Base-by-base conservation (phyloP, 2,329 filamentous ascomycete genomes). In the Catunica adiposa region DNA sequence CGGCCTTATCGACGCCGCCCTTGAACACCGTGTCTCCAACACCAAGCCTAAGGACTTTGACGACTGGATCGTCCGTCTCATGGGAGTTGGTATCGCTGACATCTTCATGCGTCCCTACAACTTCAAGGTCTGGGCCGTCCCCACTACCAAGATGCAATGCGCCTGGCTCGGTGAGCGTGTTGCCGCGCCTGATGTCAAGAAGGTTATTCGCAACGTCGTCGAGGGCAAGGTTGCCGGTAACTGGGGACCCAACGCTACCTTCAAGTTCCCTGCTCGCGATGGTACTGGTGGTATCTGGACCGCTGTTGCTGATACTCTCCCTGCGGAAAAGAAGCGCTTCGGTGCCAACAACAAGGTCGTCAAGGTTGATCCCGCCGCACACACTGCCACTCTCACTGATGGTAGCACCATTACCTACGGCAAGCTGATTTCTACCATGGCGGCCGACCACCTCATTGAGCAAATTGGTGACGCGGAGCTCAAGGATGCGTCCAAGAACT, bases 61-160 rank as follows among this genome's bases (percentile, higher is more conserved):
- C 67, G 89, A 98, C 76, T 97, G 89, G 89, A 97, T 97, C 66
- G 69, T 97, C 64, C 83, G 92, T 65, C 94, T 85, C 75, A 89
- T 85, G 73, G 92, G 92, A 65, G 74, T 80, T 64, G 90, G 90
- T 64, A 78, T 98, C 65, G 90, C 89, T 62, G 82, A 98, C 69
- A 78, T 90, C 64, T 98, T 98, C 80, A 98, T 98, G 92, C 80
- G 92, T 65, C 92, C 92, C 55, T 98, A 98, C 79, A 98, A 98
- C 81, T 98, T 84, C 83, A 98, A 98, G 76, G 92, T 98, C 68
- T 98, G 92, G 92, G 92, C 92, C 60, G 90, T 97, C 64, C 92
- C 92, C 58, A 96, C 90, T 56, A 95, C 85, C 63, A 94, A 94
- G 89, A 98, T 98, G 92, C 92, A 97, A 86, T 95, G 89, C 71